Conservation (phyloP, 176 grass and related monocot genomes). For the Oryza longistaminata region DNA sequence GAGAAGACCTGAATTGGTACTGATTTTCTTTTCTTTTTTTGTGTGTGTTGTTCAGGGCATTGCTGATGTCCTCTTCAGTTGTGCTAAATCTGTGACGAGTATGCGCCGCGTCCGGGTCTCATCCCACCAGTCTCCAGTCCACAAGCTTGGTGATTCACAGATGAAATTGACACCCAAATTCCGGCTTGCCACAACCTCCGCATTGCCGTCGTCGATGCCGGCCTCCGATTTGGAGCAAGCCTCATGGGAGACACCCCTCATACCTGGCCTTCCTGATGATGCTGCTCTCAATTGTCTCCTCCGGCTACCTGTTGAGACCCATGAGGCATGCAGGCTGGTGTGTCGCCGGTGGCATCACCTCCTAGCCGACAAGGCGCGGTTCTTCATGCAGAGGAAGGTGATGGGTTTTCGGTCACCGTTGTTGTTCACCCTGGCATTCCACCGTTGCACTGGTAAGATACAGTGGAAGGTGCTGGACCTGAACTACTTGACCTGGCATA, state of each 20-base stretch:
- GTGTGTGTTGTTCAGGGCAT: neutral
- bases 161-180: slow-evolving; percentile 84
- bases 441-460: slow-evolving; percentile 92
- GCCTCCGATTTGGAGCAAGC: neutral
- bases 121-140: slow-evolving; percentile 72
- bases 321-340: slow-evolving; percentile 67
- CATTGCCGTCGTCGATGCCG: neutral
- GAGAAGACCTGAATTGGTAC: neutral
- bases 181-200: slow-evolving; percentile 38
- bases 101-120: slow-evolving; percentile 91
- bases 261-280: slow-evolving; percentile 87
- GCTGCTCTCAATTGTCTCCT: slow-evolving; percentile 86
- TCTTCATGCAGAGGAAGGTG: slow-evolving; percentile 53
- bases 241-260: slow-evolving; percentile 46
- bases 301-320: slow-evolving; percentile 57
- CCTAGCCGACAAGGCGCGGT: slow-evolving; percentile 62
- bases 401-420: slow-evolving; percentile 61
- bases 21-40: neutral
- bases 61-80: neutral
- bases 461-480: slow-evolving; percentile 96
- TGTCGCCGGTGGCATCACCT: slow-evolving; percentile 75
- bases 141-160: slow-evolving; percentile 83
- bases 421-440: slow-evolving; percentile 87
- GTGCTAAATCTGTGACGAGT: neutral
- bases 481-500: slow-evolving; percentile 65